Evolutionary conservation across 78 protist genomes (phyloP), one percentile per base, ranked within the genome.

Genomic region (Polysphondylium violaceum): DNA sequence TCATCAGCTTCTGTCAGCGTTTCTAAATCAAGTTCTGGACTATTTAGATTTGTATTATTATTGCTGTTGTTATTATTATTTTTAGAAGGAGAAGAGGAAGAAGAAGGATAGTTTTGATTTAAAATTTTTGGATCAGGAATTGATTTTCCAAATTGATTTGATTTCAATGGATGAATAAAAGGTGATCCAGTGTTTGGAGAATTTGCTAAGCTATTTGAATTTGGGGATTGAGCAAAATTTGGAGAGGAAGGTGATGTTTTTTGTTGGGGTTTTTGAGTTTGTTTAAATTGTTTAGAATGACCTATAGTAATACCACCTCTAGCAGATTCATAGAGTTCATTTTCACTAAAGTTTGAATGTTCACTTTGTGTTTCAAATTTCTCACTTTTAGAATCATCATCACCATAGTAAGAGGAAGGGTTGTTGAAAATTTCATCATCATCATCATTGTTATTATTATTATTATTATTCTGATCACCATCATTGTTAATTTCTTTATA

Each of bases 1-100:
- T 79, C 89, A 56, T 79, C 74, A n/a, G 89, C 76, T 25, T 79
- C 89, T 40, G 36, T 50, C 8, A 19, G 6, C 6, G 89, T 67
- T 40, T 79, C 89, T 36, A 50, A 77, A 50, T 77, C 23, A 75
- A 61, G 69, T 61, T 61, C 31, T 35, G 27, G 69, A 61, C 31
- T 33, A 61, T 14, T 33, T 31, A 31, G 27, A 33, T 14, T 61
- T 61, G 31, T 27, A 19, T 59, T 3, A 36, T 40, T 23, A 55
- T 67, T 41, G 55, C 3, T 67, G 74, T 23, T 41, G 74, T 40
- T n/a, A 35, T 31, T 47, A 36, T 27, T 23, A 36, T 1, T 21
- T 1, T 59, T 25, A 36, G n/a, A n/a, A n/a, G n/a, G n/a, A n/a
- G n/a, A n/a, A n/a, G n/a, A n/a, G n/a, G n/a, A n/a, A n/a, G n/a